Base-by-base conservation (phyloP, 495 filamentous ascomycete species). In the Saxophila tyrrhenica region DNA sequence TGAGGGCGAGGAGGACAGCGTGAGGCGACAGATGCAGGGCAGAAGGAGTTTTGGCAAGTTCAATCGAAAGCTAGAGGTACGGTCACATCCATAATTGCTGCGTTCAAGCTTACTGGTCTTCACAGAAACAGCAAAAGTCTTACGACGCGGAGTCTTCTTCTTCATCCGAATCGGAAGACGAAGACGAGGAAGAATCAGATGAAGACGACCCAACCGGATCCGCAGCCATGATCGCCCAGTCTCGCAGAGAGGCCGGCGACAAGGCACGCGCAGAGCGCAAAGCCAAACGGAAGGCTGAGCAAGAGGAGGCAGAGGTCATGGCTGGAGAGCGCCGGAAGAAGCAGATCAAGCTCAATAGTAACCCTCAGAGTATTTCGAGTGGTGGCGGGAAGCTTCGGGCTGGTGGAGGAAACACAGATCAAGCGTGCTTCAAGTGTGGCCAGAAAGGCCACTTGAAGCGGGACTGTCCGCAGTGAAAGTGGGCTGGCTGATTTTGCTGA, bases 271-370 rank as follows among this genome's bases (percentile, higher is more conserved):
- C 60, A 9, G 67, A 65, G 15, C 62, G 68, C 11, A 64, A 60
- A 53, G 60, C 65, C 42, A 61, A 63, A 60, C 65, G 59, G 59
- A 59, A 55, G 45, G 50, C 60, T 17, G 50, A 62, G 15, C 66
- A 66, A 54, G 59, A 58, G 7, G 64, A 67, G 41, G 54, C 45
- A 51, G 58, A 25, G 46, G 57, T 23, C 41, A 49, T 79, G 25
- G 76, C 75, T 15, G 72, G 73, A 25, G 70, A 73, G 55, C 67
- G 77, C 3, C 72, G 74, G 62, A 77, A 74, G 59, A 78, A 80
- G 62, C 77, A 81, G 46, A 65, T 82, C 42, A 81, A 79, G 47
- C 63, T 84, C 51, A 78, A 80, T 53, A 35, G 20, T 16, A 9
- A 32, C n/a, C 54, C 52, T 65, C 65, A 17, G 62, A 71, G 75